Base-by-base conservation (phyloP, 768 basidiomycete genomes). In the Lentinula sp. region DNA sequence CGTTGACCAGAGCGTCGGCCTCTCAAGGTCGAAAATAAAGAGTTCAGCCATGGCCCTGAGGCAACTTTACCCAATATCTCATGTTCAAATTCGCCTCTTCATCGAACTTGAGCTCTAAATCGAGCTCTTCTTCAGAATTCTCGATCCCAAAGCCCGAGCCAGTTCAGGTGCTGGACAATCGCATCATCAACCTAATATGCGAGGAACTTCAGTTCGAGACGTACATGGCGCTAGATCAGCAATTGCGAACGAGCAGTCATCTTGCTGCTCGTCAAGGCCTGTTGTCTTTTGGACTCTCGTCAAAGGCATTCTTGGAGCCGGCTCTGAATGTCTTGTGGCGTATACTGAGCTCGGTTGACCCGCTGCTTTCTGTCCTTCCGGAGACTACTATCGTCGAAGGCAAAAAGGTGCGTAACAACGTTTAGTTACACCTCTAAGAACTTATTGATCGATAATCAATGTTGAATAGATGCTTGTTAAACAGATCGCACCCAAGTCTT, bases 251-350 rank as follows among this genome's bases (percentile, higher is more conserved):
- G 11, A 45, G 15, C 5, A 23, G 40, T 5, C 40, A 56, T 31
- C 55, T 56, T 37, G 55, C 55, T 56, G 39, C 23, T 43, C 55
- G 55, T 28, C 39, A 56, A 40, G 55, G 55, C 10, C 55, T 56
- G 0, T 39, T 56, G 13, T 43, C 40, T 43, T 40, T 56, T 56
- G 55, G 37, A 15, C 18, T 56, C 16, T 23, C 55, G 39, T 37
- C 55, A 23, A 56, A 56, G 31, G 55, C 40, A 40, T 56, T 56
- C 28, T n/a, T 43, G 10, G 55, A 56, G 18, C 55, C 55, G 37
- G 55, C 39, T 56, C 55, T 56, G n/a, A 43, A 56, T 40, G 55
- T 28, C 40, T 40, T 56, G 40, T 56, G 55, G 55, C 55, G 39
- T 42, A 40, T 21, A 23, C 10, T 56, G 11, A 56, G 40, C 23